These are phyloP conservation scores for Xanthoceras sorbifolium DNA, from an alignment of 345 rosid genomes.

Conservation along the genomic window DNA sequence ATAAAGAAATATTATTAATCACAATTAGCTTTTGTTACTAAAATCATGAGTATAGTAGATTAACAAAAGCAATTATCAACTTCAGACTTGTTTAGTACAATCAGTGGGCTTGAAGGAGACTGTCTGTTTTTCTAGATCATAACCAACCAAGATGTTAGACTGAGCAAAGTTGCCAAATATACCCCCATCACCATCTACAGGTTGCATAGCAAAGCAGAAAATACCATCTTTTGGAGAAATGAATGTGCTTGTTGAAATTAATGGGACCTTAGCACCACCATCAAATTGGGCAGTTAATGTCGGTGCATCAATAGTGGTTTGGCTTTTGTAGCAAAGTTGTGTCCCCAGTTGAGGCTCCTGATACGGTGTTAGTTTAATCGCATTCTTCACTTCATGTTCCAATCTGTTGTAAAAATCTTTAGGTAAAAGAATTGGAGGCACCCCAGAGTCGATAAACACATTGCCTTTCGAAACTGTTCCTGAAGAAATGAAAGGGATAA, in stretches of 20 bases:
- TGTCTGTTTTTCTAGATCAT: constrained; percentile 16
- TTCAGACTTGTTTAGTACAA: constrained; percentile 20
- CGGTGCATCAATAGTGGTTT: constrained; percentile 14
- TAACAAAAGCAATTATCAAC: neutral
- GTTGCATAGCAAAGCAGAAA: constrained; percentile 32
- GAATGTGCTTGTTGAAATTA: constrained; percentile 29
- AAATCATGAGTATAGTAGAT: neutral
- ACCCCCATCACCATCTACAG: constrained; percentile 11
- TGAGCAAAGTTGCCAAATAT: constrained; percentile 38
- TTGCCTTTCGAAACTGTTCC: constrained; percentile 9
- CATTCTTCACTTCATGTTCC: constrained; percentile 9
- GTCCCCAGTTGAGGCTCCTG: constrained; percentile 18
- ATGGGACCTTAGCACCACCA: constrained; percentile 25
- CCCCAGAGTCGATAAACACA: constrained; percentile 27
- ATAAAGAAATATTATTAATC: no score
- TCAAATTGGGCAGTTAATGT: constrained; percentile 26
- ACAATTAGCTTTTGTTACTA: neutral
- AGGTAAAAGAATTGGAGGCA: constrained; percentile 32
- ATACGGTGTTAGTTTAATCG: neutral
- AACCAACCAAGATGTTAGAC: constrained; percentile 31
- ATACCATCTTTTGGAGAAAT: constrained; percentile 22
- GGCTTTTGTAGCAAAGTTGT: constrained; percentile 26
- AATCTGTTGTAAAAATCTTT: constrained; percentile 21
- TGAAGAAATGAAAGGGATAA: neutral
- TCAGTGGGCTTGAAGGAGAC: constrained; percentile 39